Conservation (phyloP, 192 early-diverging fungal species). For the Coemansia asiatica region DNA sequence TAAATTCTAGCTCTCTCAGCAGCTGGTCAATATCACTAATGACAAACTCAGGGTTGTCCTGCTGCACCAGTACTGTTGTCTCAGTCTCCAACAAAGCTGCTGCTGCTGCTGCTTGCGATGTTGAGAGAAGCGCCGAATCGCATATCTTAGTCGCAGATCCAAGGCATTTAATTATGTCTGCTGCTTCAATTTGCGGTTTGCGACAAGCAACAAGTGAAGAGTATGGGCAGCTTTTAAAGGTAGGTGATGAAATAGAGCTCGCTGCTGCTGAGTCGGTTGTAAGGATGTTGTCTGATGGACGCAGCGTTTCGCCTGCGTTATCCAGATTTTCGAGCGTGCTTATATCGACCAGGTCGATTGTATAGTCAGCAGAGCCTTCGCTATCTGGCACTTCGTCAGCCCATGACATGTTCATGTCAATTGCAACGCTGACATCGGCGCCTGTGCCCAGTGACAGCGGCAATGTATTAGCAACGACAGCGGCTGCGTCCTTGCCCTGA, state of each 20-base stretch:
- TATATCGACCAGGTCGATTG: constrained; percentile 20
- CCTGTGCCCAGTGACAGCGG: constrained; percentile 4
- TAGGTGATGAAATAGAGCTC: background rate
- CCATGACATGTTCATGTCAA: background rate
- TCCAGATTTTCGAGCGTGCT: constrained; percentile 8
- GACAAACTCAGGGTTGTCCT: constrained; percentile 2
- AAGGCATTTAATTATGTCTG: background rate
- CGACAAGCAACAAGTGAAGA: background rate
- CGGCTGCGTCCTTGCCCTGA: background rate
- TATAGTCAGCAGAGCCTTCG: background rate
- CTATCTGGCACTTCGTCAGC: too few species aligned
- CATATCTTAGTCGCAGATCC: background rate
- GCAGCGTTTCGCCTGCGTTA: background rate
- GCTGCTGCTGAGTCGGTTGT: background rate
- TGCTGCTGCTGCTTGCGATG: too few species aligned
- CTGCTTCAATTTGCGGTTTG: too few species aligned
- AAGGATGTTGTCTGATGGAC: background rate
- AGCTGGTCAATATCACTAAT: constrained; percentile 42
- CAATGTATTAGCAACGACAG: constrained; percentile 1
- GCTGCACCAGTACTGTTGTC: background rate
- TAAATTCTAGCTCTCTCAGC: constrained; percentile 25
- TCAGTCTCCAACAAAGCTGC: background rate
- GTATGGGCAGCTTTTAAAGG: background rate
- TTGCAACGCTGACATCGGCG: background rate
- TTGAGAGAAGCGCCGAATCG: too few species aligned